phyloP scores from a whole-genome alignment of 768 basidiomycete genomes.

The Termitomyces heimii region DNA sequence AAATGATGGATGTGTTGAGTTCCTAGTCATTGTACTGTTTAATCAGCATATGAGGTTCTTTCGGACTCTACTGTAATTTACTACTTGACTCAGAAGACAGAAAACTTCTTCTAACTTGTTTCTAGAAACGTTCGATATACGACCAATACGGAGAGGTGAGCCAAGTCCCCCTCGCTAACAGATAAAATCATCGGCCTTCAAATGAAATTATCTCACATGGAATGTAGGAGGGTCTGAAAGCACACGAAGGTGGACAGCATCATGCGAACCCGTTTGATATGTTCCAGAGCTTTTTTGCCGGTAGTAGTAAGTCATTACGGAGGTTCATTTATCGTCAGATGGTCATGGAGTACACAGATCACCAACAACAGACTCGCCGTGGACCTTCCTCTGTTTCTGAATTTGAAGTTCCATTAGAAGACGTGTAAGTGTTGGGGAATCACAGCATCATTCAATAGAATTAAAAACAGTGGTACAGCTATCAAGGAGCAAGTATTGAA shows the following conservation, averaged over 20 bases:
- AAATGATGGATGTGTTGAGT: background rate
- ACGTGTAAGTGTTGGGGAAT: slow-evolving; percentile 49
- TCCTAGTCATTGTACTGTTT: background rate
- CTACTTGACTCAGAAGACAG: background rate
- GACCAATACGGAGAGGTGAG: slow-evolving; percentile 86
- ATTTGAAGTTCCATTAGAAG: slow-evolving; percentile 81
- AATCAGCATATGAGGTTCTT: slow-evolving; percentile 86
- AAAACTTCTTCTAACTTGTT: slow-evolving; percentile 4
- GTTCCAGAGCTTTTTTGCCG: slow-evolving; percentile 91
- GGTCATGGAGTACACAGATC: slow-evolving; percentile 24
- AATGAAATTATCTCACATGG: background rate
- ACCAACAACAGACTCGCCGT: slow-evolving; percentile 60
- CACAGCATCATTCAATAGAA: background rate
- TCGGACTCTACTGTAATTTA: slow-evolving; percentile 70
- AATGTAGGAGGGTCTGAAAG: slow-evolving; percentile 79
- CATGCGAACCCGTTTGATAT: slow-evolving; percentile 90
- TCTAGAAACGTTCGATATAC: slow-evolving; percentile 87
- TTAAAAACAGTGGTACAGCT: slow-evolving; percentile 35
- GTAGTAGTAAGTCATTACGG: slow-evolving; percentile 51
- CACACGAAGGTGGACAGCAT: slow-evolving; percentile 82
- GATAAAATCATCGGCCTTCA: background rate
- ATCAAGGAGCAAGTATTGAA: slow-evolving; percentile 82
- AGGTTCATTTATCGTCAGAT: background rate
- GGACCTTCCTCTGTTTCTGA: slow-evolving; percentile 76
- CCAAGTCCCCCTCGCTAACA: background rate